These are phyloP conservation scores for Myxozyma melibiosi DNA, from an alignment of 805 yeast genomes.

Conservation along the genomic window DNA sequence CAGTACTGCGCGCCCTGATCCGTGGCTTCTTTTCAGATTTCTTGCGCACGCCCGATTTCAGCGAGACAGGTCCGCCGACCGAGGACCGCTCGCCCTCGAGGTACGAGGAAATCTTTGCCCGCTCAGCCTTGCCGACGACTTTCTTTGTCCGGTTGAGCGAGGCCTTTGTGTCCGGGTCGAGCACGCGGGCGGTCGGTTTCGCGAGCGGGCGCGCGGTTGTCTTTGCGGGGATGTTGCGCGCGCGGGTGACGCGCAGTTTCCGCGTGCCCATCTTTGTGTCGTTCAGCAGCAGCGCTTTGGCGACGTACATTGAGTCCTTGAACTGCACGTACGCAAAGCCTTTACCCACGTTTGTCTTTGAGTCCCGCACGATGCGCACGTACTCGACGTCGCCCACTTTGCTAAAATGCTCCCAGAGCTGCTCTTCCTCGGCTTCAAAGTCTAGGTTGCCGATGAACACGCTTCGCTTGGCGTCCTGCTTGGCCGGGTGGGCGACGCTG, in stretches of 20 bases:
- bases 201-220: conserved; percentile 4
- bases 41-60: conserved; percentile 40
- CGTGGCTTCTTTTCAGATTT: conserved; percentile 57
- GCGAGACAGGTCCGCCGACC: conserved; percentile 24
- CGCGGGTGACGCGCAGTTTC: conserved; percentile 74
- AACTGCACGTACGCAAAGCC: conserved; percentile 97
- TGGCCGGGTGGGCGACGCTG: conserved; percentile 87
- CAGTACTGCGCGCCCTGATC: conserved; percentile 56
- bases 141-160: conserved; percentile 77
- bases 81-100: conserved; percentile 42
- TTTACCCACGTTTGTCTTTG: conserved; percentile 92
- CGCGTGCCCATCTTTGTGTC: conserved; percentile 63
- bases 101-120: conserved; percentile 54
- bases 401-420: conserved; percentile 76
- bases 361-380: conserved; percentile 87
- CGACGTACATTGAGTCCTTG: conserved; percentile 63
- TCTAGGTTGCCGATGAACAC: conserved; percentile 93
- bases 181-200: conserved; percentile 25
- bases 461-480: conserved; percentile 79
- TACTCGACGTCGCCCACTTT: conserved; percentile 75
- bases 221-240: conserved; percentile 46
- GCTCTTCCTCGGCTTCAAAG: conserved; percentile 90
- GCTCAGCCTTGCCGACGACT: conserved; percentile 77
- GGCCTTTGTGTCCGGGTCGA: conserved; percentile 71
- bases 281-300: conserved; percentile 76